Percentiles rank a stretch among this genome's conserved stretches.
These are phyloP conservation scores for Rhizophagus prolifer DNA, from an alignment of 192 early-diverging fungal genomes.

Conservation along the genomic window DNA sequence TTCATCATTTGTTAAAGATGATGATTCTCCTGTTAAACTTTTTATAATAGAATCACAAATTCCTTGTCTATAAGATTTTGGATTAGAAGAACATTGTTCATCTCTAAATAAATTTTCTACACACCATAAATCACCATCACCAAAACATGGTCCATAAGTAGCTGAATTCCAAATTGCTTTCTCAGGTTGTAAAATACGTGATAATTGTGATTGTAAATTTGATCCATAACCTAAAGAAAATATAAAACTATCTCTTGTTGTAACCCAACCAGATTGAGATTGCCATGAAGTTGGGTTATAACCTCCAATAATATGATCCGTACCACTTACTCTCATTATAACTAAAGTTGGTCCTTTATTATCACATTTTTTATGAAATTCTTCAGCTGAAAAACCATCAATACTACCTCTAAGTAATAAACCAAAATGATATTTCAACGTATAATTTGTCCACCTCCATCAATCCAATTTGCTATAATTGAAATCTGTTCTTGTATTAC, in stretches of 20 bases:
- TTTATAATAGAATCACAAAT: neutral
- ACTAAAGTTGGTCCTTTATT: slow-evolving; percentile 8
- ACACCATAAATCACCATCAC: slow-evolving; percentile 2
- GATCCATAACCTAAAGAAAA: slow-evolving; percentile 3
- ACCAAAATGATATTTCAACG: neutral
- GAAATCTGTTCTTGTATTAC: neutral
- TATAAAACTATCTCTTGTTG: neutral
- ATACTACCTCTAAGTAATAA: neutral
- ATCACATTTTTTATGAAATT: neutral
- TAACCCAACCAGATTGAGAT: neutral
- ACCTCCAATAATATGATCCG: slow-evolving; percentile 1
- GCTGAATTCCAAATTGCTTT: neutral
- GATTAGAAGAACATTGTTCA: neutral
- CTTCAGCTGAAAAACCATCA: neutral
- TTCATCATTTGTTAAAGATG: neutral
- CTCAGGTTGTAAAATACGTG: neutral
- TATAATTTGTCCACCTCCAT: neutral
- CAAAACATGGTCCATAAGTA: slow-evolving; percentile 4
- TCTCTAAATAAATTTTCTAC: neutral
- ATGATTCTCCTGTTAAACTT: neutral
- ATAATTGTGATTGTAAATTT: neutral
- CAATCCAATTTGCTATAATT: neutral
- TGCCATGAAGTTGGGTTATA: slow-evolving; percentile 7
- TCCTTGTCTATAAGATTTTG: neutral
- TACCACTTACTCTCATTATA: neutral